Evolutionary conservation across 2,329 filamentous ascomycete genomes (phyloP), one percentile per base, ranked within the genome.

Genomic region (Aspergillus udagawae): DNA sequence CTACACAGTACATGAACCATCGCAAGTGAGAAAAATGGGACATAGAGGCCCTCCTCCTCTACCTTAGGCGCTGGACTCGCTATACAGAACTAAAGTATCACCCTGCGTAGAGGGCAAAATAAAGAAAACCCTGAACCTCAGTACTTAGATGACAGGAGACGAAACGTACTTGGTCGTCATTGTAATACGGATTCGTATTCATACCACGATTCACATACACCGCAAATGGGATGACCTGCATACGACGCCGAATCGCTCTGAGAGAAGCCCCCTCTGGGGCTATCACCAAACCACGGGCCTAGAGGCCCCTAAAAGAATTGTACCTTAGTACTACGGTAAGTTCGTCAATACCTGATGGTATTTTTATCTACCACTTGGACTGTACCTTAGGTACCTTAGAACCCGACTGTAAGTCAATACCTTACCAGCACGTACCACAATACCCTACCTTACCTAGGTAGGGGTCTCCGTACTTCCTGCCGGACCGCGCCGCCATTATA

Each of bases 401-500:
- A 27, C 20, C 17, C 4, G 41, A 44, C 41, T 21, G 41, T 6
- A 14, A 14, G 32, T 35, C 32, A 35, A 17, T 35, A 35, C 32
- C 41, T 44, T 45, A 45, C 42, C 42, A 23, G n/a, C 20, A 23
- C 10, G 3, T 38, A 38, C 32, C 42, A 23, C 7, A 47, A 47
- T 47, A 47, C 44, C 44, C 21, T 21, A 14, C 44, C 12, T 27
- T 14, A 38, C 32, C 32, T 17, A 38, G 32, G 44, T 47, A 21
- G 12, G 9, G 9, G 20, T 47, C 44, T 47, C 44, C 44, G 44
- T 47, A 47, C 44, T 47, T 60, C 54, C 63, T 66, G 64, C 66
- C 67, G 67, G 68, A 67, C 61, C 63, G 64, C 69, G 67, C 67
- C 67, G 69, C 65, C 65, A 61, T 66, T 62, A 61, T 64, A 61